phyloP scores from a whole-genome alignment of 768 basidiomycete species.

The Coprinopsis cinerea region DNA sequence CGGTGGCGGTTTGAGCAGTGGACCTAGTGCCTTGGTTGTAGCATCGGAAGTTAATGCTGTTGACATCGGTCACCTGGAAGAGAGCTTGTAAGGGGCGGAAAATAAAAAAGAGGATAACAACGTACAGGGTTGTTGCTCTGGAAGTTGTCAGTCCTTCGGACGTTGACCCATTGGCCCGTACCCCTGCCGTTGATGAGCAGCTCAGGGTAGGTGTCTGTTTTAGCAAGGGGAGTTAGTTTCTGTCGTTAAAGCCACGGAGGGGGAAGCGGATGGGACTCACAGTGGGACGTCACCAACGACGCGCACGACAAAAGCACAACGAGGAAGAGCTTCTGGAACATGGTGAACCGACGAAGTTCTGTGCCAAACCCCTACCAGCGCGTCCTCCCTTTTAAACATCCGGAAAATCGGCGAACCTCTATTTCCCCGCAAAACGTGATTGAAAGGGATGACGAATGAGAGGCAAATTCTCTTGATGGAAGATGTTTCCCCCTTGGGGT shows the following conservation, averaged over 20 bases:
- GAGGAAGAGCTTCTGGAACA: neutral
- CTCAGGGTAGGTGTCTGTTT: conserved; percentile 41
- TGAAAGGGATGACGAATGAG: neutral
- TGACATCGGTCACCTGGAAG: conserved; percentile 39
- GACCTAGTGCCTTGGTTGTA: conserved; percentile 35
- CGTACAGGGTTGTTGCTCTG: conserved; percentile 32
- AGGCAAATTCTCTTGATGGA: neutral
- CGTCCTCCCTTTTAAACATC: neutral
- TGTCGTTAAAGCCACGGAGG: neutral
- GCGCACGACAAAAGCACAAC: neutral
- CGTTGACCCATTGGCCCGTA: conserved; percentile 35
- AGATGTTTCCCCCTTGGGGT: neutral
- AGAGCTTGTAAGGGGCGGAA: neutral
- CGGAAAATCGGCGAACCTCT: neutral
- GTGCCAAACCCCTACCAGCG: neutral
- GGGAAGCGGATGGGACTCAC: neutral
- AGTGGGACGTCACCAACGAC: neutral
- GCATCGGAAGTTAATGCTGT: conserved; percentile 39
- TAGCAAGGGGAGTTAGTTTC: neutral
- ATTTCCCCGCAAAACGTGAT: neutral
- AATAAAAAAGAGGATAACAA: neutral
- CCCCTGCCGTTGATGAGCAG: conserved; percentile 32
- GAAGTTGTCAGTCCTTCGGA: conserved; percentile 42
- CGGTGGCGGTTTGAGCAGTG: conserved; percentile 36
- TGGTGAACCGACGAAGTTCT: neutral